Percentiles rank a stretch among this genome's conserved stretches.
These are phyloP conservation scores for Monosporascus sp. DNA, from an alignment of 2,329 filamentous ascomycete genomes.

Conservation along the genomic window DNA sequence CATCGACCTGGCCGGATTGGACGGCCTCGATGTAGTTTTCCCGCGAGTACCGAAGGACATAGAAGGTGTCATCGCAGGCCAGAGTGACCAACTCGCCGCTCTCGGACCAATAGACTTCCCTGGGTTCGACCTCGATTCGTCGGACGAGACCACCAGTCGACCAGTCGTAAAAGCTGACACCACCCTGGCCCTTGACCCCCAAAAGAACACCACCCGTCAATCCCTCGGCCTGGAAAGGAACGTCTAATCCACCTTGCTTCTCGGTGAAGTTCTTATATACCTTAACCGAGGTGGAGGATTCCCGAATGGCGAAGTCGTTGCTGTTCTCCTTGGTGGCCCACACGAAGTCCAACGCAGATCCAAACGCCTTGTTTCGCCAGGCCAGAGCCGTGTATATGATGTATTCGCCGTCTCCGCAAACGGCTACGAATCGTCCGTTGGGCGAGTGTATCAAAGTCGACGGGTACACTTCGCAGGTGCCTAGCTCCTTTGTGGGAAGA, in stretches of 20 bases:
- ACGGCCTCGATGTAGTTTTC: constrained; percentile 83
- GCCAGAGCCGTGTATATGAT: constrained; percentile 97
- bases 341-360: constrained; percentile 89
- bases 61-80: constrained; percentile 92
- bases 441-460: constrained; percentile 94
- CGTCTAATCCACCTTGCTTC: constrained; percentile 80
- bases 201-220: constrained; percentile 84
- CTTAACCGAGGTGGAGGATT: constrained; percentile 91
- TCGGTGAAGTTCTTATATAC: constrained; percentile 98
- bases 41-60: constrained; percentile 85
- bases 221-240: constrained; percentile 92
- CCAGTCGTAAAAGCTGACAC: constrained; percentile 97
- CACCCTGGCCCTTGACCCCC: constrained; percentile 91
- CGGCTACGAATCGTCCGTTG: constrained; percentile 77
- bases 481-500: constrained; percentile 88
- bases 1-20: constrained; percentile 76
- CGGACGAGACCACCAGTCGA: constrained; percentile 81
- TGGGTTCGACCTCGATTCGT: constrained; percentile 78
- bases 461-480: constrained; percentile 93
- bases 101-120: constrained; percentile 90
- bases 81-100: constrained; percentile 89
- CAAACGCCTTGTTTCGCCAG: constrained; percentile 96
- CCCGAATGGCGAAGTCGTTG: constrained; percentile 96
- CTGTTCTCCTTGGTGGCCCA: constrained; percentile 97
- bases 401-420: constrained; percentile 94